These are phyloP conservation scores for Gossypium turneri DNA, from an alignment of 345 rosid species.

Conservation along the genomic window DNA sequence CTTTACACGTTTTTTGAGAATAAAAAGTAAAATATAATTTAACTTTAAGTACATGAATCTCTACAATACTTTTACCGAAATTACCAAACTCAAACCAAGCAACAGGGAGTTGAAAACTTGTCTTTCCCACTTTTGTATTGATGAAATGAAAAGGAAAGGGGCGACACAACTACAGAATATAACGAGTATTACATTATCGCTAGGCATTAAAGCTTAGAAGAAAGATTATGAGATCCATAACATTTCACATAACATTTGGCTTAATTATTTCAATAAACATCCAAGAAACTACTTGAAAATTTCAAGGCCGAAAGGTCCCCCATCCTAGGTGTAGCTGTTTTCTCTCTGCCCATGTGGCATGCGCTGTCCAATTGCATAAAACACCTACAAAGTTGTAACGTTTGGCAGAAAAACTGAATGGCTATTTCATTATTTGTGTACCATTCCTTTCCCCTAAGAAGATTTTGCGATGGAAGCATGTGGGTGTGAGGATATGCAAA, in stretches of 20 bases:
- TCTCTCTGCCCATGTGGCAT: neutral
- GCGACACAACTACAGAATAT: no score
- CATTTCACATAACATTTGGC: neutral
- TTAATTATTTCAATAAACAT: neutral
- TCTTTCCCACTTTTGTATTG: neutral
- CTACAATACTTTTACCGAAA: accelerated
- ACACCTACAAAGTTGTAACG: neutral
- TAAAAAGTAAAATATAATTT: no score
- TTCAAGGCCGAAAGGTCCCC: neutral
- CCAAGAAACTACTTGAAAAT: no score
- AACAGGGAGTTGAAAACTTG: no score
- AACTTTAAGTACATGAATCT: no score
- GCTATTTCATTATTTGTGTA: neutral
- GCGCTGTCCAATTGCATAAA: neutral
- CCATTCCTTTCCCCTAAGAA: neutral
- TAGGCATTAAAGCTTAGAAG: neutral
- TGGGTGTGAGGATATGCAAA: neutral
- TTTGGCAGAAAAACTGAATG: neutral
- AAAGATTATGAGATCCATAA: no score
- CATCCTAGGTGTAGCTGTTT: neutral
- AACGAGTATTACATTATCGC: neutral
- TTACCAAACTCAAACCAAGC: no score
- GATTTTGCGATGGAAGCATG: slow-evolving; percentile 6
- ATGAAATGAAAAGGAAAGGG: neutral
- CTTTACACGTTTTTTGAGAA: no score